Conservation (phyloP, 495 filamentous ascomycete genomes). For the Barbatosphaeria neglecta region DNA sequence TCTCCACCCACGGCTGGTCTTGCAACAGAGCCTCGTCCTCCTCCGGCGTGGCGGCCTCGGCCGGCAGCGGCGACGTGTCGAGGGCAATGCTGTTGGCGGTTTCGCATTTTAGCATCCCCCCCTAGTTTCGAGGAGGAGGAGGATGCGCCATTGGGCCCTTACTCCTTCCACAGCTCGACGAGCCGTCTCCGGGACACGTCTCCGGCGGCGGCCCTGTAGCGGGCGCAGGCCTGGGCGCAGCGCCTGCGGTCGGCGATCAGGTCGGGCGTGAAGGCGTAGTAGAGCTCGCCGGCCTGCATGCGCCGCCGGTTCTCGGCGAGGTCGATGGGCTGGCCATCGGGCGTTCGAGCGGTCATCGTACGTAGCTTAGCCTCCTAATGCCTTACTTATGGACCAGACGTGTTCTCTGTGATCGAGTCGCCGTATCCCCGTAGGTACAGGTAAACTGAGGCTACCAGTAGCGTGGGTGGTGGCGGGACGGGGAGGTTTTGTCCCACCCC, state of each 20-base stretch:
- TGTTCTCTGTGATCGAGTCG: too few species aligned
- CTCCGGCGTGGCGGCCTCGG: constrained; percentile 34
- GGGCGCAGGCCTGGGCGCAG: constrained; percentile 45
- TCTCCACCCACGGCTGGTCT: constrained; percentile 57
- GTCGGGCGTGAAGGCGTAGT: constrained; percentile 33
- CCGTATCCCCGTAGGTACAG: too few species aligned
- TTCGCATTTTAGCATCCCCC: not conserved
- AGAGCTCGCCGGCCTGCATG: constrained; percentile 41
- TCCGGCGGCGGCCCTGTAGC: constrained; percentile 51
- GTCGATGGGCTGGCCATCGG: constrained; percentile 2
- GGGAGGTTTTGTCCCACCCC: too few species aligned
- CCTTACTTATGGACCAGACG: too few species aligned
- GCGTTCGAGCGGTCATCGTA: not conserved
- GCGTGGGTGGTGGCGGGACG: too few species aligned
- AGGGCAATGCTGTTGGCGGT: constrained; percentile 47
- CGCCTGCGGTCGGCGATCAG: constrained; percentile 42
- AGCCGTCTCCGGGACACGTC: constrained; percentile 44
- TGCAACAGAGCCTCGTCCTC: constrained; percentile 50
- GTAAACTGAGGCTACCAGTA: too few species aligned
- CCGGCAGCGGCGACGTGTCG: constrained; percentile 51
- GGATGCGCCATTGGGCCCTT: constrained; percentile 35
- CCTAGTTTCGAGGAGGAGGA: not conserved
- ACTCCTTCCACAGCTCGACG: constrained; percentile 67
- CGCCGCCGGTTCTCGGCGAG: constrained; percentile 31
- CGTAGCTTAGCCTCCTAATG: not conserved